Percentiles rank a stretch among this genome's conserved stretches.
Evolutionary conservation across 192 early-diverging fungal species (phyloP).

Genomic region (Podila epicladia): DNA sequence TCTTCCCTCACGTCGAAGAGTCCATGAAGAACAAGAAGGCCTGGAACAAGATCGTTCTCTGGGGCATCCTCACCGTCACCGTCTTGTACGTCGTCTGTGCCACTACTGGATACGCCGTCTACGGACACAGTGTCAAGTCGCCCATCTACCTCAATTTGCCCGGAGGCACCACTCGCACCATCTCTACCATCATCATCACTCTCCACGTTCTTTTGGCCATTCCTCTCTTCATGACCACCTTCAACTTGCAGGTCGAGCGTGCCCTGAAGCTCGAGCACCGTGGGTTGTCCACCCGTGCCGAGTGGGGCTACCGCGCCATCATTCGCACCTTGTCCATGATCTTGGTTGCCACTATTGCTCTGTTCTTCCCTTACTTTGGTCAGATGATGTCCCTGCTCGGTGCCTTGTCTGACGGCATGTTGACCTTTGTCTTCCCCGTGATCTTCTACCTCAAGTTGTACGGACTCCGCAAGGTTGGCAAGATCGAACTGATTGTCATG

Average conservation of each 20-base stretch:
- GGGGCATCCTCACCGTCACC: conserved; percentile 64
- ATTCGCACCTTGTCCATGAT: conserved; percentile 60
- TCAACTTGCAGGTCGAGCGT: conserved; percentile 69
- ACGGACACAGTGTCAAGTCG: conserved; percentile 63
- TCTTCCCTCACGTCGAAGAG: conserved; percentile 78
- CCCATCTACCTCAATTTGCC: conserved; percentile 75
- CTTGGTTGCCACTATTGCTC: conserved; percentile 54
- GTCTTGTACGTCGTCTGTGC: conserved; percentile 71
- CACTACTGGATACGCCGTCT: conserved; percentile 69
- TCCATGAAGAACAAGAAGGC: conserved; percentile 68
- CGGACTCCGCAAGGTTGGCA: conserved; percentile 50
- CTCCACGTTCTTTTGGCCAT: conserved; percentile 73
- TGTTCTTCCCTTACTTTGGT: conserved; percentile 70
- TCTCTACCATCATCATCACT: conserved; percentile 71
- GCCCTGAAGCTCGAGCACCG: conserved; percentile 57
- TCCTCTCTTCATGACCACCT: conserved; percentile 72
- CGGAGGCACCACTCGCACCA: conserved; percentile 56
- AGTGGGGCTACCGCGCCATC: conserved; percentile 57
- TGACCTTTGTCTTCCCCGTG: conserved; percentile 70
- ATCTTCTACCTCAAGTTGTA: conserved; percentile 63
- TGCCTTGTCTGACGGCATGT: conserved; percentile 59
- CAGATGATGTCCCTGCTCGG: conserved; percentile 74
- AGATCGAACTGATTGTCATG: conserved; percentile 38
- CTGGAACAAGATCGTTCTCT: conserved; percentile 65
- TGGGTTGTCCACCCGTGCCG: conserved; percentile 38